phyloP scores from a whole-genome alignment of 805 yeast species.

The Allodekkera sacchari region DNA sequence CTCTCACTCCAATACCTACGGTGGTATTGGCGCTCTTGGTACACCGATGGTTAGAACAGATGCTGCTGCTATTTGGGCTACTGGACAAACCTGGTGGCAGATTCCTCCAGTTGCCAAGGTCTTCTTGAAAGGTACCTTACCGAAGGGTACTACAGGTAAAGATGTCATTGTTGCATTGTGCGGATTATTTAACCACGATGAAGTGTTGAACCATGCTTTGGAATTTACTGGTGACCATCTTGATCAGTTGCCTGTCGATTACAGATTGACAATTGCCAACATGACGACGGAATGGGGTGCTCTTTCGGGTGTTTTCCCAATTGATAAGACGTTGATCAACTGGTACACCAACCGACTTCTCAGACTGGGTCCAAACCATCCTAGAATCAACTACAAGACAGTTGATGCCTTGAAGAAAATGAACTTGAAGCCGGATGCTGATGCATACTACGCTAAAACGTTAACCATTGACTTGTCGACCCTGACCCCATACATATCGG shows the following conservation, averaged over 20 bases:
- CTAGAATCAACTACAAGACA: constrained; percentile 64
- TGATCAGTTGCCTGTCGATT: constrained; percentile 62
- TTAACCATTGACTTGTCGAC: constrained; percentile 72
- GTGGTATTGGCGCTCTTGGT: constrained; percentile 93
- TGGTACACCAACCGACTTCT: constrained; percentile 66
- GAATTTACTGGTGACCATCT: constrained; percentile 86
- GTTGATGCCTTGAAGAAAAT: constrained; percentile 42
- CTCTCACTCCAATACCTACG: constrained; percentile 96
- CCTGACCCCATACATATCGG: constrained; percentile 82
- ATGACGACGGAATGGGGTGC: constrained; percentile 99
- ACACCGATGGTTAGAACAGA: constrained; percentile 98
- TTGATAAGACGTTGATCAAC: constrained; percentile 65
- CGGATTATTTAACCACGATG: constrained; percentile 87
- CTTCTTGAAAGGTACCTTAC: constrained; percentile 73
- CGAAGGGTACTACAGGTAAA: constrained; percentile 87
- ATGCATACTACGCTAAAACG: constrained; percentile 84
- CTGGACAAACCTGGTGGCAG: constrained; percentile 99
- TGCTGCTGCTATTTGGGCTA: constrained; percentile 99
- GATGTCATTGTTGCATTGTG: constrained; percentile 95
- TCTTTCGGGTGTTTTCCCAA: constrained; percentile 93
- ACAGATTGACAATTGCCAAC: constrained; percentile 87
- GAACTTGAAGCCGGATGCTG: constrained; percentile 49
- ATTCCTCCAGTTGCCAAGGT: constrained; percentile 97
- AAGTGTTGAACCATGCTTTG: constrained; percentile 87
- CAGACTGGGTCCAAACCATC: constrained; percentile 47